These are phyloP conservation scores for Neopestalotiopsis sp. DNA, from an alignment of 2,329 filamentous ascomycete species.

Conservation along the genomic window DNA sequence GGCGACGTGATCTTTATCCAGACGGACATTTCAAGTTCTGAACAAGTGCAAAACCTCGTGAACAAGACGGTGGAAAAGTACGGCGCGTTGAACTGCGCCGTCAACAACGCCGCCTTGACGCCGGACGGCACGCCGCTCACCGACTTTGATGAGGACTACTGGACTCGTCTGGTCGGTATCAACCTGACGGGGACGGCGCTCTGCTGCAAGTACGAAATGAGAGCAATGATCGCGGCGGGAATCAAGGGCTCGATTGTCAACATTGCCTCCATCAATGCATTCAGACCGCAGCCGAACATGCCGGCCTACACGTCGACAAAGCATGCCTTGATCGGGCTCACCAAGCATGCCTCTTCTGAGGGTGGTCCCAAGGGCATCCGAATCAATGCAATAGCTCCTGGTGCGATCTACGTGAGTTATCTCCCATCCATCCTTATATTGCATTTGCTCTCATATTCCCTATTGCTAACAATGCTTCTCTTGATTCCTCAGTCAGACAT, in stretches of 20 bases:
- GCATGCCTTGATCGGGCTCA: constrained; percentile 48
- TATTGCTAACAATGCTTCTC: not conserved
- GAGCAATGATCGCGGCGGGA: constrained; percentile 43
- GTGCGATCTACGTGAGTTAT: constrained; percentile 25
- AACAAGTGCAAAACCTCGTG: constrained; percentile 27
- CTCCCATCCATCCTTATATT: not conserved
- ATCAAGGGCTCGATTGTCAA: constrained; percentile 42
- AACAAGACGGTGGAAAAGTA: constrained; percentile 37
- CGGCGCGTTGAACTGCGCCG: constrained; percentile 46
- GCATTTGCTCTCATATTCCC: not conserved
- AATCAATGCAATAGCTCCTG: constrained; percentile 39
- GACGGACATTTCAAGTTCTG: constrained; percentile 29
- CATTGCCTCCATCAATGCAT: constrained; percentile 45
- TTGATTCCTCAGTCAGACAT: constrained; percentile 26
- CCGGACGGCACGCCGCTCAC: constrained; percentile 31
- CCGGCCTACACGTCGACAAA: constrained; percentile 47
- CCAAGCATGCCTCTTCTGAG: constrained; percentile 42
- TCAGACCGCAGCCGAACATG: constrained; percentile 38
- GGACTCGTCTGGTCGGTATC: constrained; percentile 40
- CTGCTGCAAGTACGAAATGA: constrained; percentile 43
- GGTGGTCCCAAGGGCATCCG: constrained; percentile 37
- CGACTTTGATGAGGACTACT: constrained; percentile 41
- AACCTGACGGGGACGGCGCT: constrained; percentile 47
- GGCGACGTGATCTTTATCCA: constrained; percentile 30
- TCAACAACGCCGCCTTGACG: constrained; percentile 43